Evolutionary conservation across 2,329 filamentous ascomycete genomes (phyloP), one percentile per base, ranked within the genome.

Genomic region (Cladophialophora immunda): DNA sequence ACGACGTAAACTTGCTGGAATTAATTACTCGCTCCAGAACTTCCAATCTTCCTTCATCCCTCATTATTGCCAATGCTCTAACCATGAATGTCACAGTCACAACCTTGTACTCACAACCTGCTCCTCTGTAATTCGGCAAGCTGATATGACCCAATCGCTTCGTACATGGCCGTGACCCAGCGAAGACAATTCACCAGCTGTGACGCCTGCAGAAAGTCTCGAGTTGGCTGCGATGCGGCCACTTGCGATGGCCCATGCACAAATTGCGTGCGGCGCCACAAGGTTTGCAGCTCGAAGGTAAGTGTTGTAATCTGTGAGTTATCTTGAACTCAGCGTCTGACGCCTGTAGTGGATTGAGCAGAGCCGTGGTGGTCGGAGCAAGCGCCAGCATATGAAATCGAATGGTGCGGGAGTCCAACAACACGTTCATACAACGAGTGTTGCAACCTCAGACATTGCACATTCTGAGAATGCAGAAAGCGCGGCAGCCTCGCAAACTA

Each of bases 161-260:
- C 29, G 8, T 30, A 30, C 29, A 30, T 30, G 29, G 29, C 29
- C 4, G 29, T 65, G 62, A 27, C 56, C 4, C n/a, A 17, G 29
- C 54, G 62, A 32, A 65, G 36, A 41, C 63, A 61, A 41, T 60
- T 53, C 63, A 60, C 38, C 17, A 65, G 63, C 29, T 65, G 63
- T 53, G 63, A 65, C 45, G 57, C 38, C 9, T 65, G 63, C 34
- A 58, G 57, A 60, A 50, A 41, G 29, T 60, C 63, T 29, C 56
- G 63, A 45, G 53, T 65, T 54, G 38, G 63, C 19, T 65, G 63
- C 34, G 57, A 65, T 55, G 63, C 63, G 15, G 45, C 25, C 57
- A 19, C 27, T n/a, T 45, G 27, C 19, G 41, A 34, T 5, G 55
- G 56, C 6, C 32, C 47, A 13, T 65, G 63, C 22, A 34, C 57